Evolutionary conservation across 495 filamentous ascomycete species (phyloP), one percentile per base, ranked within the genome.

Genomic region (Penicillium herquei): DNA sequence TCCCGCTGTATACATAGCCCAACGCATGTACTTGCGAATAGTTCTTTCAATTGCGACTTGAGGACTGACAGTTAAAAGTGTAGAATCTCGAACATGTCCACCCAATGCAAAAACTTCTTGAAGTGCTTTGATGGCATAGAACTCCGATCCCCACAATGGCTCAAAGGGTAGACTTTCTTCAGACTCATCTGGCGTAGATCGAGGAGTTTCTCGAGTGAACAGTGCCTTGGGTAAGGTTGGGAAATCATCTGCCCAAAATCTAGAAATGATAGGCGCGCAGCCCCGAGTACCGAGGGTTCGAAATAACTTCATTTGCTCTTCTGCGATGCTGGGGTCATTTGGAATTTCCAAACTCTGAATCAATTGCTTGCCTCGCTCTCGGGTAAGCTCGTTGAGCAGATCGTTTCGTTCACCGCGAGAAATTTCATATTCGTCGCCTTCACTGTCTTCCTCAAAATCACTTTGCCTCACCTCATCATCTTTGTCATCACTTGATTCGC

Each of bases 171-270:
- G 12, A 1, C 66, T 60, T 34, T 81, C 67, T 0, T 64, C 35
- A 7, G 12, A 4, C 1, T 56, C 10, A 2, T 51, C 21, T 13
- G 50, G 42, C 1, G 49, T 30, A 2, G 12, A 26, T 26, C 21
- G 21, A 26, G 21, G 21, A 4, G 21, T 26, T 26, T 26, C 21
- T 26, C 4, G 41, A 14, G 76, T 69, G 64, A 89, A 90, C 1
- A 90, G 62, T 9, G 69, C 67, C 6, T 78, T 70, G 0, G 87
- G 86, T 33, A 89, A 67, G 0, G 79, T 86, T 1, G 61, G 59
- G 59, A 87, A 90, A 57, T 90, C 87, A 44, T 75, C 70, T 37
- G 72, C 60, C 84, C 84, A 90, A 49, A 70, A 61, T 4, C 49
- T 43, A 1, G 81, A 81, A 21, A 89, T 59, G 2, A 87, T 62